Evolutionary conservation across 1,284 basidiomycete species (phyloP).

Genomic region (Stygiomarasmius scandens): DNA sequence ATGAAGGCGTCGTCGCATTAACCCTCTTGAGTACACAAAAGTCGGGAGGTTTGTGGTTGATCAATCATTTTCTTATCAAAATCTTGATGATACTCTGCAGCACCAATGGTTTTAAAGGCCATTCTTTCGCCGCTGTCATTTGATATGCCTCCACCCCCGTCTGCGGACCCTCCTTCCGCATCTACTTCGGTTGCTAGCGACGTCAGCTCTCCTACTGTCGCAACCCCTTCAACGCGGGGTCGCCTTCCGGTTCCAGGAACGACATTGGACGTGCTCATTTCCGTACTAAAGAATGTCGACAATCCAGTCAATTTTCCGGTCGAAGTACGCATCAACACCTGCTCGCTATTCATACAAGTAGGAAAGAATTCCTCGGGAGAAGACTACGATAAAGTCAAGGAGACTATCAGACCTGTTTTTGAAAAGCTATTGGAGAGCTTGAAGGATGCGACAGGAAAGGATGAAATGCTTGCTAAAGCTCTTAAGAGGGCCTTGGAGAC

Average conservation of each 20-base stretch:
- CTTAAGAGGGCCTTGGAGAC: conserved; percentile 46
- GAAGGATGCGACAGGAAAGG: conserved; percentile 38
- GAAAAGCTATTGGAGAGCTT: conserved; percentile 46
- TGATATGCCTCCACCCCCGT: conserved; percentile 37
- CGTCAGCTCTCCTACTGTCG: conserved; percentile 43
- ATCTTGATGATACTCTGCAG: conserved; percentile 39
- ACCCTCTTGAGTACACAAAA: conserved; percentile 72
- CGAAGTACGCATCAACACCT: conserved; percentile 75
- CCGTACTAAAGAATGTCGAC: conserved; percentile 58
- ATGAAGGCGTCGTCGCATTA: conserved; percentile 87
- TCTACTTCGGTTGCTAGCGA: conserved; percentile 47
- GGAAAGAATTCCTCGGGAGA: conserved; percentile 52
- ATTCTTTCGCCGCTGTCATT: conserved; percentile 53
- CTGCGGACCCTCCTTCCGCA: conserved; percentile 39
- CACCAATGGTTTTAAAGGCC: conserved; percentile 60
- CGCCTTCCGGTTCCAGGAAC: conserved; percentile 47
- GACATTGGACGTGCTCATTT: conserved; percentile 67
- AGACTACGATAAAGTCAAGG: conserved; percentile 53
- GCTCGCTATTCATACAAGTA: conserved; percentile 68
- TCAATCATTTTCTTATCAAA: conserved; percentile 1
- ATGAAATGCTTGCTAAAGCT: conserved; percentile 48
- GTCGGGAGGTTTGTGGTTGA: conserved; percentile 57
- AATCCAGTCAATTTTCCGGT: conserved; percentile 58
- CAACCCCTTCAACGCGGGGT: conserved; percentile 40
- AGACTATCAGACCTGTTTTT: conserved; percentile 50